Base-by-base conservation (phyloP, 352 stramenopile genomes). In the Globisporangium viniferum region DNA sequence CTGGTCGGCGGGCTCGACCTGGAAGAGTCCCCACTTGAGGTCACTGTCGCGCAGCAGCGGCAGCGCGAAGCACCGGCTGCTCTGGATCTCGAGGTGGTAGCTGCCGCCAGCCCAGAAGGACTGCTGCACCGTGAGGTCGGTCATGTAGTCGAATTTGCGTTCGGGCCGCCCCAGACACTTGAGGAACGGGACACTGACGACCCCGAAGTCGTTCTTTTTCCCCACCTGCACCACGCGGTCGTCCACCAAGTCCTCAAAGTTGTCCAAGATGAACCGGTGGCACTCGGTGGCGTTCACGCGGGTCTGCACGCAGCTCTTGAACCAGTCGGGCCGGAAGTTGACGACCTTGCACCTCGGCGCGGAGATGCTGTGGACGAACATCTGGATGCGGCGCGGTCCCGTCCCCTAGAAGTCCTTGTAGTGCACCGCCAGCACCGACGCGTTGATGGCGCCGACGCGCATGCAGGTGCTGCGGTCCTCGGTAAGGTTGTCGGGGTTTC, bases 311-410 rank as follows among this genome's bases (percentile, higher is more conserved):
- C 49, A 27, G 20, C 66, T 46, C 2, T 68, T 53, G 57, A 76
- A 35, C 72, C 76, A 84, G 10, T 51, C 46, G 1, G 69, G 58
- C 1, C 63, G 29, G 41, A 81, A 64, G 60, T 84, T 84, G 67
- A 76, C 27, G 20, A 81, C 69, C 2, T 73, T 46, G 64, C 76
- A 84, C 8, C 66, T 59, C 0, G 74, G 74, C 0, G 76, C 66
- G 18, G 76, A 84, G 22, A 84, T 81, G 58, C 72, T 81, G 64
- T 72, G 73, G 9, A 73, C 20, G 48, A 72, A 74, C 1, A 75
- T 62, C 33, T 80, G 69, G 29, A 75, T 61, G 27, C 35, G 24
- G 0, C 24, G 24, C 24, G 24, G 24, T 24, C 24, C 24, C n/a
- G n/a, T n/a, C n/a, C n/a, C n/a, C n/a, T n/a, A n/a, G n/a, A n/a